Evolutionary conservation across 2,329 filamentous ascomycete species (phyloP), one percentile per base, ranked within the genome.

Genomic region (Diaporthe citri): DNA sequence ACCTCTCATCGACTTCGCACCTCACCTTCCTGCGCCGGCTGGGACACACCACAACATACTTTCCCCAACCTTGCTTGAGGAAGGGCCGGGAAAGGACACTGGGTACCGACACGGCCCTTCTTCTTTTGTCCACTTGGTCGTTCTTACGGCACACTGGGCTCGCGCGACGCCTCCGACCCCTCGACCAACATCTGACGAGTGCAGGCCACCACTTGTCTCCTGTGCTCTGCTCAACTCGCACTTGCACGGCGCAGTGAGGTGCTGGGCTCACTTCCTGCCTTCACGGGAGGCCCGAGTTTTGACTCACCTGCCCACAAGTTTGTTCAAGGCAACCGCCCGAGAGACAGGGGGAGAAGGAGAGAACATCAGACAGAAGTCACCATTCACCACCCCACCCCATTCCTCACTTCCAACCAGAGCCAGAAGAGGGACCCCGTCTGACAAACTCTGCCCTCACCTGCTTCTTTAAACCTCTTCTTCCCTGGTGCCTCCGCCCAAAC

Each of bases 181-280:
- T 41, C 46, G 22, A 15, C 64, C 15, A 55, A 55, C 64, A 55
- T 41, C 64, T 69, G n/a, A 55, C 64, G 34, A 55, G 64, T 55
- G 48, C 64, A 69, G 64, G 64, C 48, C 34, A 55, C 48, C 34
- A 15, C 34, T 52, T 13, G 13, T 39, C 34, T 55, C 31, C 64
- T n/a, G 31, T 51, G 15, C 46, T 39, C n/a, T 12, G 6, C 34
- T 52, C 34, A 7, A 17, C 31, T 39, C 62, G n/a, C 20, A 20
- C 31, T 52, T 67, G 62, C 31, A 67, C 46, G 62, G 31, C n/a
- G 43, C 43, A 9, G 31, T 52, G 62, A 51, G 46, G 17, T 34
- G 43, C 31, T 52, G 22, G 46, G 31, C 64, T 55, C n/a, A 25
- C 34, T 55, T 69, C 15, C 31, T 52, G 64, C 46, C 34, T 51